Percentiles rank a stretch among this genome's conserved stretches.
Conservation (phyloP, 148 eudicot genomes). For the Arctostaphylos glauca region DNA sequence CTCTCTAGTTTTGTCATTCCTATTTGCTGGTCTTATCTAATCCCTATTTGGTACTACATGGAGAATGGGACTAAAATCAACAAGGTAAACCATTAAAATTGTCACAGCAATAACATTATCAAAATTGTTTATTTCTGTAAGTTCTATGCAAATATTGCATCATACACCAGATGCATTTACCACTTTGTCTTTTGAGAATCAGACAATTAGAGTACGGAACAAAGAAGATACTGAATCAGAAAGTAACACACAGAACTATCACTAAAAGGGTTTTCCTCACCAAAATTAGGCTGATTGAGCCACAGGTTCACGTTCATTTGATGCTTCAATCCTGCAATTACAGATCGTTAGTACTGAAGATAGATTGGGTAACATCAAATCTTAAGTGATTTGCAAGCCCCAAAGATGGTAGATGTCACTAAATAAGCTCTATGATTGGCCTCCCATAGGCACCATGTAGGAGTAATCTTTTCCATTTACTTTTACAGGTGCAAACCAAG, state of each 20-base stretch:
- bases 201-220: neutral
- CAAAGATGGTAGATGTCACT: neutral
- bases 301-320: constrained; percentile 45
- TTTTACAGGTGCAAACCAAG: neutral
- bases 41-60: neutral
- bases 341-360: neutral
- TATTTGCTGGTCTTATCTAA: neutral
- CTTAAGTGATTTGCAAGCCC: neutral
- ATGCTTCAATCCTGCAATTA: constrained; percentile 40
- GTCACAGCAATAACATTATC: neutral
- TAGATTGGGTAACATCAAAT: neutral
- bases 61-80: neutral
- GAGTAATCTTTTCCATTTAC: neutral
- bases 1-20: neutral
- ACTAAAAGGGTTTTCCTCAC: neutral
- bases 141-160: neutral
- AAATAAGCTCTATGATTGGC: neutral
- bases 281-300: constrained; percentile 47
- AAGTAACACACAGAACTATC: neutral
- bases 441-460: neutral
- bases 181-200: neutral
- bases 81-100: neutral
- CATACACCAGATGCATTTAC: neutral
- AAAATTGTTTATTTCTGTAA: neutral
- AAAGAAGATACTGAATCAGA: neutral